Conservation (phyloP, 805 yeast genomes). For the Wickerhamiella occidentalis region DNA sequence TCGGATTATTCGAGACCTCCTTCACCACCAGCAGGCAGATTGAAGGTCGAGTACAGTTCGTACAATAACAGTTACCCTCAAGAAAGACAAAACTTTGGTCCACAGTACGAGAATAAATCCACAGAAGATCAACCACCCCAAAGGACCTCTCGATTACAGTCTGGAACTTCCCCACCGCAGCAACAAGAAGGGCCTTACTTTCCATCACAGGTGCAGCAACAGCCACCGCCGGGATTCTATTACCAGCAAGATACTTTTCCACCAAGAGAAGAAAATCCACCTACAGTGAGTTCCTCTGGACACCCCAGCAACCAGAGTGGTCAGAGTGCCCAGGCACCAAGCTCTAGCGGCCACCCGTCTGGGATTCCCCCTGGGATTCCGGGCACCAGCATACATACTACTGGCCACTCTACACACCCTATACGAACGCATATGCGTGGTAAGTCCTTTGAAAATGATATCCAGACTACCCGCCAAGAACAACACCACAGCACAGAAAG, state of each 20-base stretch:
- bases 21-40: conserved; percentile 4
- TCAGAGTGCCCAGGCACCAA: neutral
- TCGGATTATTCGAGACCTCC: conserved; percentile 10
- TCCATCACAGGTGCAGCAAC: neutral
- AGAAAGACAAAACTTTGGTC: conserved; percentile 1
- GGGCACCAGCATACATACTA: neutral
- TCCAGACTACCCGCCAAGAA: conserved; percentile 1
- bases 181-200: neutral
- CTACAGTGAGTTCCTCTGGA: conserved; percentile 4
- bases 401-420: neutral
- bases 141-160: neutral
- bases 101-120: neutral
- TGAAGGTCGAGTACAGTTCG: neutral
- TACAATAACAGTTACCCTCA: neutral
- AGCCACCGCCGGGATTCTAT: neutral
- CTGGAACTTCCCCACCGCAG: neutral
- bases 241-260: conserved; percentile 1
- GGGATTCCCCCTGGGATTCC: neutral
- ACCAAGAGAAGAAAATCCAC: neutral
- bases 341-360: neutral
- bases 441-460: neutral
- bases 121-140: neutral
- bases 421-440: conserved; percentile 1
- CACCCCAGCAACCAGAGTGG: neutral
- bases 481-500: conserved; percentile 1